Base-by-base conservation (phyloP, 108 stramenopile genomes). In the Cyclotella cryptica region DNA sequence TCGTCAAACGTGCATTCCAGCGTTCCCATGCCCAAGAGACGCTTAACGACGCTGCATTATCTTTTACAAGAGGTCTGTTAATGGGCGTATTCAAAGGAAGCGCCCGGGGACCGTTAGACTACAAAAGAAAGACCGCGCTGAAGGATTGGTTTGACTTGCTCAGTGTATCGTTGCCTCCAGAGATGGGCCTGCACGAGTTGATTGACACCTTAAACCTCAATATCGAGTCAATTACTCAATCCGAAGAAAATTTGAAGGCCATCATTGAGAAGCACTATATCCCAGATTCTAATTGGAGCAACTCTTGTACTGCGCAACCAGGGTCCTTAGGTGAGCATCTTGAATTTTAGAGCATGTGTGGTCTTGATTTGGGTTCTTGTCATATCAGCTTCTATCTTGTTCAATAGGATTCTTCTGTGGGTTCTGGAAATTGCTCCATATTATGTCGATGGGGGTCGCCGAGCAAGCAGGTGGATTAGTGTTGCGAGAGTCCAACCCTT, bases 341-440 rank as follows among this genome's bases (percentile, higher is more conserved):
- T 12, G 3, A 24, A 22, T 1, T 12, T 12, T 3, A 55, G 5
- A 1, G 13, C 22, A n/a, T 24, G 1, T 21, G 24, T 57, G 19
- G 8, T 61, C 4, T 35, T 35, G 35, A 5, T 6, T 35, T 6
- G 2, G 35, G 35, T 35, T 6, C 35, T 35, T 35, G 6, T 27
- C 22, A 66, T 10, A 45, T 46, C 45, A 22, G 14, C 27, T 51
- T 27, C 43, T 40, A 44, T 27, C 41, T 29, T 35, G 13, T 22
- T 0, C 29, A 18, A 41, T 39, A 46, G 80, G 77, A 19, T 81
- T 75, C 66, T 67, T 78, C 45, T 86, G 86, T 63, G 86, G 86
- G 24, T 81, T 86, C 19, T 86, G 86, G 86, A 84, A 84, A 42
- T 27, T 86, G 57, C 55, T 86, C 13, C 86, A 86, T 57, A 57